phyloP scores from a whole-genome alignment of 495 filamentous ascomycete species.

The Penicillium ochrochloron region DNA sequence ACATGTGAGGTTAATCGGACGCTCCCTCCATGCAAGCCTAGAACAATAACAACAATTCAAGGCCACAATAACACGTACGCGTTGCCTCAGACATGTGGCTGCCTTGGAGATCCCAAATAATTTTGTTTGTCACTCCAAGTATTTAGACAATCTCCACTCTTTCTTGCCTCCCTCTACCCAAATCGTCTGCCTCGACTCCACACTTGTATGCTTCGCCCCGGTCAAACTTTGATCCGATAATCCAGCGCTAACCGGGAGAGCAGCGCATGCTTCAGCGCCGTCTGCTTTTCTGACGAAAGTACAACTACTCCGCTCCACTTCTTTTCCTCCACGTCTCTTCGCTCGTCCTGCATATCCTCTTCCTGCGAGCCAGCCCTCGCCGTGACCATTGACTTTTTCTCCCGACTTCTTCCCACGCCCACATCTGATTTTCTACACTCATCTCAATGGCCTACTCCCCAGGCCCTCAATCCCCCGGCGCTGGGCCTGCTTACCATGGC shows the following conservation, averaged over 20 bases:
- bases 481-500: conserved; percentile 30
- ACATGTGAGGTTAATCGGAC: background rate
- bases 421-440: background rate
- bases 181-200: background rate
- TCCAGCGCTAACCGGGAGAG: conserved; percentile 31
- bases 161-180: background rate
- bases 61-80: background rate
- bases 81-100: background rate
- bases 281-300: conserved; percentile 34
- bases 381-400: background rate
- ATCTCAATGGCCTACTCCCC: conserved; percentile 47
- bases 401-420: background rate
- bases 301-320: conserved; percentile 5
- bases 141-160: background rate
- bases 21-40: background rate
- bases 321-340: background rate
- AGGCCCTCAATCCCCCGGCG: conserved; percentile 39
- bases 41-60: background rate
- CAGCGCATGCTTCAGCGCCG: conserved; percentile 23
- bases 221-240: conserved; percentile 32
- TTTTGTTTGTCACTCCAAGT: background rate
- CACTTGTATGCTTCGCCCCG: conserved; percentile 25
- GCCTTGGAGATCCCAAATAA: background rate
- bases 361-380: background rate
- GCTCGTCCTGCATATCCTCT: background rate